A percentile compares a stretch with the other conserved stretches of the same genome.
Evolutionary conservation across 2,329 filamentous ascomycete species (phyloP).

Genomic region (Fusarium secorum): DNA sequence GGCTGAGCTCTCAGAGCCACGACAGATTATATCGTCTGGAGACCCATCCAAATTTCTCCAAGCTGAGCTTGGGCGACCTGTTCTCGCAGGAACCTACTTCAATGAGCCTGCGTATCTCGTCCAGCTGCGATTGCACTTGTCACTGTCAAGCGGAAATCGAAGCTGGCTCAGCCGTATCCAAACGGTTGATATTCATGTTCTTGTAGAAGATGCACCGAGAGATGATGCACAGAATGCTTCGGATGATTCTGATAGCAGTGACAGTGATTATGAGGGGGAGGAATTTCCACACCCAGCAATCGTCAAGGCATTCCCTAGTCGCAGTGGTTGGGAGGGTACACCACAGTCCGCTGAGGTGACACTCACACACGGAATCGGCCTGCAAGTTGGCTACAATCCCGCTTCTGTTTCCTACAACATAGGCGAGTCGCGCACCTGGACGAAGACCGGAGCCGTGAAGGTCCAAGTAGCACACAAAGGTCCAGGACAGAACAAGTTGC

Average conservation of each 20-base stretch:
- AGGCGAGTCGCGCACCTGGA: neutral
- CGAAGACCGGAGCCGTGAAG: neutral
- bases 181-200: neutral
- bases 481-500: neutral
- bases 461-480: neutral
- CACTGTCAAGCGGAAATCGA: neutral
- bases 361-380: neutral
- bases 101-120: neutral
- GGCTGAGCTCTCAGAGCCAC: neutral
- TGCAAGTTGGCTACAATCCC: neutral
- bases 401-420: neutral
- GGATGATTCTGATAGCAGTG: neutral
- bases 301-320: neutral
- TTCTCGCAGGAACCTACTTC: neutral
- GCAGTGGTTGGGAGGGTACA: neutral
- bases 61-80: neutral
- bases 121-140: neutral
- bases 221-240: neutral
- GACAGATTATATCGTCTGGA: neutral
- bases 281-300: neutral
- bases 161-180: neutral
- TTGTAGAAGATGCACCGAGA: neutral
- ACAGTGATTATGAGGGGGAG: neutral
- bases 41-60: neutral
- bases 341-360: neutral